Percentiles rank a stretch among this genome's conserved stretches.
Conservation (phyloP, 805 yeast species). For the Schizosaccharomyces pombe region DNA sequence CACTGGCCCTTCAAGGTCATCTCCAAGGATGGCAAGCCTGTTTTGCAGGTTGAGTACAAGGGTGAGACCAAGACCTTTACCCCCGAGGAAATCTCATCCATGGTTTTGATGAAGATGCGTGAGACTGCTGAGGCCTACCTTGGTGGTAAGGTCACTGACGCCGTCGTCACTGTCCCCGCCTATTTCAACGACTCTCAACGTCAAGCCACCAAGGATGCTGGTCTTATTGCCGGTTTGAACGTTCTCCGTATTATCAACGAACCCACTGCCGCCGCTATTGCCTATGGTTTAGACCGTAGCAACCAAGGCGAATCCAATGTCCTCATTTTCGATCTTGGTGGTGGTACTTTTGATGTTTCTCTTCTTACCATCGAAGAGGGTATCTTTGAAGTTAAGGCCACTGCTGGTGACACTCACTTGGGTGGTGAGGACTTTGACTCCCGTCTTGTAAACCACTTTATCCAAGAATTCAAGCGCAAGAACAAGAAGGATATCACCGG, state of each 20-base stretch:
- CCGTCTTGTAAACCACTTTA: constrained; percentile 84
- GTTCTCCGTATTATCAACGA: constrained; percentile 87
- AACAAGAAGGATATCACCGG: constrained; percentile 78
- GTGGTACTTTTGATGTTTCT: constrained; percentile 97
- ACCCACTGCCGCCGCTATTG: constrained; percentile 97
- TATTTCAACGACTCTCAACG: constrained; percentile 94
- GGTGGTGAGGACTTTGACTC: constrained; percentile 98
- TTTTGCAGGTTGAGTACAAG: constrained; percentile 64
- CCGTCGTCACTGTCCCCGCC: constrained; percentile 92
- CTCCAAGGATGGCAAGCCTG: constrained; percentile 66
- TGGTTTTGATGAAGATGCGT: constrained; percentile 81
- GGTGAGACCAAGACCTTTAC: constrained; percentile 72
- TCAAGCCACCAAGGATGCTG: constrained; percentile 96
- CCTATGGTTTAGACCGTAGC: constrained; percentile 68
- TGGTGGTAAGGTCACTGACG: constrained; percentile 66
- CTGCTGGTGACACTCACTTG: constrained; percentile 75
- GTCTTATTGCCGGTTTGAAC: constrained; percentile 85
- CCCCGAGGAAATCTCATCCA: constrained; percentile 85
- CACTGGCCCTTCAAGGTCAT: constrained; percentile 74
- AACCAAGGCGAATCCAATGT: constrained; percentile 67
- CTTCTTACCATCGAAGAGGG: constrained; percentile 83
- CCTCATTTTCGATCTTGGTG: constrained; percentile 87
- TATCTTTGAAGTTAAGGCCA: constrained; percentile 88
- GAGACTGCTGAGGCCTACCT: constrained; percentile 80
- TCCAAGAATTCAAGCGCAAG: constrained; percentile 91